Evolutionary conservation across 2,329 filamentous ascomycete genomes (phyloP), one percentile per base, ranked within the genome.

Genomic region (Berkeleyomyces rouxiae): DNA sequence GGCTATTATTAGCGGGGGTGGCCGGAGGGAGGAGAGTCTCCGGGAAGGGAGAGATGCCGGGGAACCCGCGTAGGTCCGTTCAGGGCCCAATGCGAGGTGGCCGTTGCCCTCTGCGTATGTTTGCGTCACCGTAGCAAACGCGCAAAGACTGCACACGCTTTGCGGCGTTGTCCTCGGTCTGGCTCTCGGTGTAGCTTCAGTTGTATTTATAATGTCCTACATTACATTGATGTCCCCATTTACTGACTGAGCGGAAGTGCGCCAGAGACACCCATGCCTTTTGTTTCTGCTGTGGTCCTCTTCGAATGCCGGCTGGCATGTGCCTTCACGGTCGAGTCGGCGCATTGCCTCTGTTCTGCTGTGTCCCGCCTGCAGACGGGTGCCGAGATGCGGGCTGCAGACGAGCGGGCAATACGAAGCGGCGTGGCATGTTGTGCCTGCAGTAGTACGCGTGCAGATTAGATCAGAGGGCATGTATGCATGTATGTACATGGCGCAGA

Each of bases 1-100:
- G 69, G 69, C 2, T 67, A 67, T 16, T 69, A 69, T 44, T 70
- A 55, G 33, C 23, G 13, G 7, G n/a, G n/a, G 46, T 49, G 4
- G 0, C 9, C 2, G 11, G 13, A 13, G 9, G 7, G 7, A 9
- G 1, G 16, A 53, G 49, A 7, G 23, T 23, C 23, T 23, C 2
- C 23, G 23, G 23, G 1, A 23, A 23, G 23, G 23, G 23, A 23
- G 23, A 23, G 23, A 23, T 23, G 23, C 23, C 23, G 23, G 23
- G 23, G 23, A 23, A 2, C 23, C 23, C 23, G 23, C 23, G 23
- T 23, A 23, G 23, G 23, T 23, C 23, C 23, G 1, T 23, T 23
- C 23, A 23, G 23, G 23, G 23, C 23, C 23, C 23, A 23, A 23
- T 23, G 23, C 23, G 43, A 46, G 43, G 43, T 3, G 42, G 42